These are phyloP conservation scores for Rhododendron griersonianum DNA, from an alignment of 148 eudicot species.

Conservation along the genomic window DNA sequence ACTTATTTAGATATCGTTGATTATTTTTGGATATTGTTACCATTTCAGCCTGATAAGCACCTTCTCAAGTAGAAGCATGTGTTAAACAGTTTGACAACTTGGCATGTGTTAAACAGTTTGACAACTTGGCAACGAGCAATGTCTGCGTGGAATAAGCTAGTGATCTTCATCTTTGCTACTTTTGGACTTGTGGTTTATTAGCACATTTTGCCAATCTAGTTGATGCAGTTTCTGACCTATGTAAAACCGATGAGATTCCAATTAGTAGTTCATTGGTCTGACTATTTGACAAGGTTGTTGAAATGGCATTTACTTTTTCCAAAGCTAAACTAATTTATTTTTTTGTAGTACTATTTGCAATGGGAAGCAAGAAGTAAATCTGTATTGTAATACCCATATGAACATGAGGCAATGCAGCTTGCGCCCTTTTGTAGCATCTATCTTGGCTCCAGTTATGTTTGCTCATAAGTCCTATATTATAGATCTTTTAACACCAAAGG, in stretches of 20 bases:
- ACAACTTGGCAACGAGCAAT: neutral
- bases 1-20: neutral
- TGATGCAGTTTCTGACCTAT: neutral
- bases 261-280: neutral
- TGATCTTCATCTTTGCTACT: neutral
- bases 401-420: neutral
- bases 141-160: neutral
- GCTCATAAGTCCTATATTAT: neutral
- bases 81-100: neutral
- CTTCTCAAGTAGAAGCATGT: neutral
- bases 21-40: neutral
- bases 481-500: neutral
- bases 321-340: neutral
- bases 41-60: neutral
- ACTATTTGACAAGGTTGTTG: neutral
- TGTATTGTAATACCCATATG: neutral
- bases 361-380: neutral
- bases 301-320: neutral
- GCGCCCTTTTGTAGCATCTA: neutral
- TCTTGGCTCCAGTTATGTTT: neutral
- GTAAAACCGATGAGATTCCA: neutral
- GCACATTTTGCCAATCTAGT: neutral
- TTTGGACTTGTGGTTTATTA: neutral
- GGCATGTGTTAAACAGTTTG: neutral
- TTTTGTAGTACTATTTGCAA: neutral